Conservation (phyloP, 2,329 filamentous ascomycete genomes). For the Colletotrichum musae region DNA sequence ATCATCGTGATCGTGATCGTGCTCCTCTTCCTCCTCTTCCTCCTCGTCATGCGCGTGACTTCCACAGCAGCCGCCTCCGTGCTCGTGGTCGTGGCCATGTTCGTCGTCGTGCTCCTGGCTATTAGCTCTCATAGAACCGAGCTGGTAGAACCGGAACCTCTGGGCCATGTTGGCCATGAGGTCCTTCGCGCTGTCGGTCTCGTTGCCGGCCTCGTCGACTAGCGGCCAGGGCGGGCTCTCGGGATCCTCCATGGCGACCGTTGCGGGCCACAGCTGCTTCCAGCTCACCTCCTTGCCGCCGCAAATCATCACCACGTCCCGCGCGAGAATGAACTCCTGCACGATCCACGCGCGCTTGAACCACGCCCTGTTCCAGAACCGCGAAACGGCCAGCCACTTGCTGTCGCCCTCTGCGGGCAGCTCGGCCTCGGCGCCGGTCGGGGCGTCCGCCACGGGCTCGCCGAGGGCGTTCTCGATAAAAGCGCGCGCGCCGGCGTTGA, state of each 20-base stretch:
- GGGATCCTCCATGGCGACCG: constrained; percentile 35
- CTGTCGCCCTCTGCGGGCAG: constrained; percentile 28
- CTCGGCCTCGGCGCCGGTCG: constrained; percentile 12
- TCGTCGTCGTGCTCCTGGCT: constrained; percentile 10
- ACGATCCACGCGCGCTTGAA: constrained; percentile 49
- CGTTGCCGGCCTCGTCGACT: constrained; percentile 29
- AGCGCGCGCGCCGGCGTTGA: constrained; percentile 35
- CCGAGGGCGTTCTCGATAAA: constrained; percentile 26
- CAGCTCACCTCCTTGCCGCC: constrained; percentile 39
- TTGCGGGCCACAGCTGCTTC: constrained; percentile 35
- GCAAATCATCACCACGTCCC: constrained; percentile 45
- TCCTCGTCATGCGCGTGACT: not conserved
- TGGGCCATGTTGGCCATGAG: constrained; percentile 40
- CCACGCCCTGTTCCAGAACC: constrained; percentile 44
- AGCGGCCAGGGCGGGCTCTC: constrained; percentile 39
- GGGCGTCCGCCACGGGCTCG: constrained; percentile 29
- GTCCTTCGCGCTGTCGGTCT: constrained; percentile 33
- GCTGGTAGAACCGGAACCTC: constrained; percentile 35
- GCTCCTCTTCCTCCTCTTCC: constrained; percentile 12
- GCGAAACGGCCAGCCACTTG: constrained; percentile 33
- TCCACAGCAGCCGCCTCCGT: constrained; percentile 24
- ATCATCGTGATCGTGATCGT: constrained; percentile 1
- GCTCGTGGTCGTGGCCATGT: constrained; percentile 17
- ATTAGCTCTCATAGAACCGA: constrained; percentile 33
- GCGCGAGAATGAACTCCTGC: constrained; percentile 46